These are phyloP conservation scores for Leishmania amazonensis DNA, from an alignment of 208 protist genomes.

Conservation along the genomic window DNA sequence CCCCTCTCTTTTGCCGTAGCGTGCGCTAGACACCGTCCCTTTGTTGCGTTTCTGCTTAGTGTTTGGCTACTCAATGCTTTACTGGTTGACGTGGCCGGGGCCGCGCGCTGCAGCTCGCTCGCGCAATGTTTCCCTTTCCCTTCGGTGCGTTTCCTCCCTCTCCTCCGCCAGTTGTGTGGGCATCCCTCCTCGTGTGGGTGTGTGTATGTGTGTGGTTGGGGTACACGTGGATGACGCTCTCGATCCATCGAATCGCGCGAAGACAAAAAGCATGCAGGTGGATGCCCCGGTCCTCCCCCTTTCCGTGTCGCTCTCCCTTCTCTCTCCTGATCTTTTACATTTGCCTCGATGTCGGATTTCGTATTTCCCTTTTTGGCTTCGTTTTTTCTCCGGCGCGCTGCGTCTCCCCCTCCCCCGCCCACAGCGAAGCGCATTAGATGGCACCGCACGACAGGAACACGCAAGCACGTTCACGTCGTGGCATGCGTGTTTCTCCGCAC, in stretches of 20 bases:
- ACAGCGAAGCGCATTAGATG: neutral
- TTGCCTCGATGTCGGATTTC: neutral
- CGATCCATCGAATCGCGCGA: too few relatives aligned
- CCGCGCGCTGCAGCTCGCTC: neutral
- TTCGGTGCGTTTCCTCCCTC: neutral
- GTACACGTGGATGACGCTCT: too few relatives aligned
- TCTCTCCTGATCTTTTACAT: neutral
- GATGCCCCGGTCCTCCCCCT: neutral
- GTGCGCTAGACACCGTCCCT: neutral
- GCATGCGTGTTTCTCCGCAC: neutral
- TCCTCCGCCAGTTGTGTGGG: neutral
- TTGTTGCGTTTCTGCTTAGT: constrained; percentile 6
- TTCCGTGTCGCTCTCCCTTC: neutral
- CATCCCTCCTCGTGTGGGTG: neutral
- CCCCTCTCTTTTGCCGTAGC: neutral
- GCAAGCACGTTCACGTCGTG: neutral
- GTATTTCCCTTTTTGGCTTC: neutral
- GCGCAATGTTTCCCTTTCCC: neutral
- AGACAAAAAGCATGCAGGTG: neutral
- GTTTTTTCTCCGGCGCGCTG: neutral
- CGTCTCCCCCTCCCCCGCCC: neutral
- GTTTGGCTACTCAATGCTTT: neutral
- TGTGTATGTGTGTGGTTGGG: neutral
- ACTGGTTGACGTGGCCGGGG: neutral
- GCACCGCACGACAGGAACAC: neutral